Evolutionary conservation across 2,329 filamentous ascomycete species (phyloP), one percentile per base, ranked within the genome.

Genomic region (Fusarium udum): DNA sequence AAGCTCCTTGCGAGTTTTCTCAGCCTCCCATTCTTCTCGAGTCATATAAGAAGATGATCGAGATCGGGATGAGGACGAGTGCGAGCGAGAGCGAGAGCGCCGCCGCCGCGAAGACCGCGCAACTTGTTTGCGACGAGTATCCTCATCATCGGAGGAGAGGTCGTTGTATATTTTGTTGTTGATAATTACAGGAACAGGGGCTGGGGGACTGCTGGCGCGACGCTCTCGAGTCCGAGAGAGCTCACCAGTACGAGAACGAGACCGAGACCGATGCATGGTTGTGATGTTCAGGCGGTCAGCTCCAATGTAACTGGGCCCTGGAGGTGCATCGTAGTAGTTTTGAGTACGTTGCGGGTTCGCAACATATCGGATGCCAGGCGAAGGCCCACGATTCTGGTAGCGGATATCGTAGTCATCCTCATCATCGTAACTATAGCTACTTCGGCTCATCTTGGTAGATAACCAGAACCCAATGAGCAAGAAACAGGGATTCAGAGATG

Each of bases 381-480:
- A 83, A n/a, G 80, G 82, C 7, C 79, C 81, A 42, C 82, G 83
- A 32, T 83, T 84, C 59, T 82, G 82, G 68, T 88, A 79, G 49
- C 81, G 86, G 73, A 90, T 83, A 74, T 90, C 85, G 57, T 89
- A 76, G 52, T 90, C 88, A 36, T 89, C 88, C 39, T 90, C 87
- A 72, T 87, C 85, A 62, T 85, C 83, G 75, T 85, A 87, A 77
- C 84, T 85, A 76, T 85, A 85, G 71, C 77, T 82, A 65, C 60
- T 62, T 53, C 63, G 65, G 31, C 76, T 80, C 79, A 82, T 83
- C n/a, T 59, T 75, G 59, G 26, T 16, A 45, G 32, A 56, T 39
- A 62, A 14, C 36, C 34, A 48, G 51, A n/a, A 48, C 20, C 20
- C 24, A 53, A 46, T 43, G 40, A 53, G 20, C 26, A n/a, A 61